Percentiles rank a stretch among this genome's conserved stretches.
Conservation (phyloP, 2,329 filamentous ascomycete species). For the Scorias spongiosa region DNA sequence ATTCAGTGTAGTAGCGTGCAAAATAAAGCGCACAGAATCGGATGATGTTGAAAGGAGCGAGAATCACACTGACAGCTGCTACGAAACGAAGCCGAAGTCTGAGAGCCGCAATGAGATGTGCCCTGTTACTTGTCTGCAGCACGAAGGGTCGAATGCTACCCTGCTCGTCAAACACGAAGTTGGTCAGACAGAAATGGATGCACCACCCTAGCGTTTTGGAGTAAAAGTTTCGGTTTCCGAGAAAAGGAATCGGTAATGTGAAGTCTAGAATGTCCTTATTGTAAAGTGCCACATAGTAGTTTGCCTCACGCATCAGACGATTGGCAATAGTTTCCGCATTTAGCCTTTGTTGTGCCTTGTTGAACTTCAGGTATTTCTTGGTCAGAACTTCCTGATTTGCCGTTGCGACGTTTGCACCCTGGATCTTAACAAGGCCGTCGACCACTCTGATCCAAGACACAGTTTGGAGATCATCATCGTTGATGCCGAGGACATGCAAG, state of each 20-base stretch:
- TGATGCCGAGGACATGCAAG: slow-evolving; percentile 64
- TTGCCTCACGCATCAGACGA: slow-evolving; percentile 87
- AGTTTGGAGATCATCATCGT: slow-evolving; percentile 77
- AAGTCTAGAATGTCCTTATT: slow-evolving; percentile 92
- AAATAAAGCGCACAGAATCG: slow-evolving; percentile 83
- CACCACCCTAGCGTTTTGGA: slow-evolving; percentile 88
- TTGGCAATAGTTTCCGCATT: slow-evolving; percentile 97
- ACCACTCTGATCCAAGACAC: slow-evolving; percentile 91
- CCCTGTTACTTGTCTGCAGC: slow-evolving; percentile 66
- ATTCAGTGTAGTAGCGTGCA: slow-evolving; percentile 93
- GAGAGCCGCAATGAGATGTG: slow-evolving; percentile 62
- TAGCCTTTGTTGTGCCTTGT: slow-evolving; percentile 53
- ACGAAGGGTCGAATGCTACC: slow-evolving; percentile 80
- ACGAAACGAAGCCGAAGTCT: slow-evolving; percentile 66
- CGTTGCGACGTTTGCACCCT: slow-evolving; percentile 81
- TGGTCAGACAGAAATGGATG: slow-evolving; percentile 74
- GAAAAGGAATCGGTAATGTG: slow-evolving; percentile 69
- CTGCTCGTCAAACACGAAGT: slow-evolving; percentile 82
- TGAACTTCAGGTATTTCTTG: slow-evolving; percentile 45
- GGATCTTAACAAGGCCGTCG: slow-evolving; percentile 64
- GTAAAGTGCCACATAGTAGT: slow-evolving; percentile 90
- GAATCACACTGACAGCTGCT: slow-evolving; percentile 71
- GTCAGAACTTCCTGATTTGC: slow-evolving; percentile 44
- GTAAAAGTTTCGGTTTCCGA: slow-evolving; percentile 66
- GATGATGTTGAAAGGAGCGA: slow-evolving; percentile 73